Percentiles rank a stretch among this genome's conserved stretches.
Evolutionary conservation across 129 eudicot genomes (phyloP).

Genomic region (Tanacetum coccineum): DNA sequence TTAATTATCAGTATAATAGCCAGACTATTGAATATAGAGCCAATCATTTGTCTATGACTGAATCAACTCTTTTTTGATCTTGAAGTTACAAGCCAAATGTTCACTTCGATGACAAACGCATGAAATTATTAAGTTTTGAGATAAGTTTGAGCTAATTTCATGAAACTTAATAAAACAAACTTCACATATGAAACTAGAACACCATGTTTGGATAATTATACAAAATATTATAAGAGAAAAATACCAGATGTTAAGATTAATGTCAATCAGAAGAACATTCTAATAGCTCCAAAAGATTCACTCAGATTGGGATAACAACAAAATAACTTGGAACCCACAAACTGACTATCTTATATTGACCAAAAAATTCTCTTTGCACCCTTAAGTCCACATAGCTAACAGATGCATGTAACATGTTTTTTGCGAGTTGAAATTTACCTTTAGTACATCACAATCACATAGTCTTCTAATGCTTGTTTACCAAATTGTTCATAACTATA

Average conservation of each 20-base stretch:
- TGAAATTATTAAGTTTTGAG: neutral
- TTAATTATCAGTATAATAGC: too few species aligned
- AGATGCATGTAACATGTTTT: neutral
- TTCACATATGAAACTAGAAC: neutral
- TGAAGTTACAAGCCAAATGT: neutral
- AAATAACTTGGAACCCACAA: slow-evolving; percentile 27
- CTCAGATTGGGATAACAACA: slow-evolving; percentile 1
- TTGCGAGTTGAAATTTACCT: neutral
- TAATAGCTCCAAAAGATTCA: slow-evolving; percentile 22
- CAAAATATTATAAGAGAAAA: slow-evolving; percentile 4
- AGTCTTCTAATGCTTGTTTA: slow-evolving; percentile 12
- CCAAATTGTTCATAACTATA: slow-evolving; percentile 4
- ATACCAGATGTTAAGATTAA: neutral
- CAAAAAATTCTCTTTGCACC: neutral
- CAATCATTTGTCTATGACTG: too few species aligned
- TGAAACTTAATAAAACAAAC: neutral
- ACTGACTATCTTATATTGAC: slow-evolving; percentile 4
- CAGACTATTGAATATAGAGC: too few species aligned
- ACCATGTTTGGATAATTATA: slow-evolving; percentile 3
- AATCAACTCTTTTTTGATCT: too few species aligned
- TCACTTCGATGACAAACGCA: neutral
- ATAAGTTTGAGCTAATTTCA: neutral
- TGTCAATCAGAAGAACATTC: slow-evolving; percentile 5
- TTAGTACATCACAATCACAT: slow-evolving; percentile 1
- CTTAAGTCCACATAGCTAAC: slow-evolving; percentile 1